Conservation (phyloP, 73 alveolate genomes). For the Tetrahymena thermophila region DNA sequence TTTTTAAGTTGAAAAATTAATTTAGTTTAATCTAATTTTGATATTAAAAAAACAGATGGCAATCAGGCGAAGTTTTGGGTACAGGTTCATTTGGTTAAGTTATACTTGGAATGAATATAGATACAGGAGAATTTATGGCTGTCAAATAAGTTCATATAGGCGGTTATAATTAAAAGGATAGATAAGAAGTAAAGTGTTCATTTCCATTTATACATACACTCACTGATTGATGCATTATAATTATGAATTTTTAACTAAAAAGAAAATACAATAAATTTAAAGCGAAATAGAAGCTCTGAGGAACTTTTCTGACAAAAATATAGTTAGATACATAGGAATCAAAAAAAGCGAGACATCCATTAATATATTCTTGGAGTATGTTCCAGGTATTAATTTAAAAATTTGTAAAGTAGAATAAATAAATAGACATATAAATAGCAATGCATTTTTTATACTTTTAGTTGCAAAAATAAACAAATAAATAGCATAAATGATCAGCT, state of each 20-base stretch:
- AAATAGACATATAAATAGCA: too few species aligned
- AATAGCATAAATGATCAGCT: too few species aligned
- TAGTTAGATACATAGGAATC: slow-evolving; percentile 73
- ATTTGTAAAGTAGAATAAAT: neutral
- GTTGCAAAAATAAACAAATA: neutral
- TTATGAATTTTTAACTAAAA: neutral
- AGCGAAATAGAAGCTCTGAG: slow-evolving; percentile 62
- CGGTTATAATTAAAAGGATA: neutral
- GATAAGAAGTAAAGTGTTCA: neutral
- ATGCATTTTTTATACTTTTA: neutral
- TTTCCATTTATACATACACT: neutral
- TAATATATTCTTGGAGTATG: slow-evolving; percentile 68
- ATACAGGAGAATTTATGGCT: slow-evolving; percentile 75
- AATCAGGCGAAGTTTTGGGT: slow-evolving; percentile 71
- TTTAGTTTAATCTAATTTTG: neutral
- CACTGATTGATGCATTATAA: neutral
- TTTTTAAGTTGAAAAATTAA: too few species aligned
- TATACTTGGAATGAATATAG: slow-evolving; percentile 70
- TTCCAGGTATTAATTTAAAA: slow-evolving; percentile 30
- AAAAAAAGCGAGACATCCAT: slow-evolving; percentile 51
- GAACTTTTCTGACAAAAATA: slow-evolving; percentile 61
- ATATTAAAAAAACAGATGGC: slow-evolving; percentile 4
- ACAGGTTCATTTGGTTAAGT: slow-evolving; percentile 93
- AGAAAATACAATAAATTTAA: slow-evolving; percentile 62
- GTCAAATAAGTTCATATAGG: slow-evolving; percentile 53